phyloP scores from a whole-genome alignment of 2,329 filamentous ascomycete genomes.

The Curvularia lunata region DNA sequence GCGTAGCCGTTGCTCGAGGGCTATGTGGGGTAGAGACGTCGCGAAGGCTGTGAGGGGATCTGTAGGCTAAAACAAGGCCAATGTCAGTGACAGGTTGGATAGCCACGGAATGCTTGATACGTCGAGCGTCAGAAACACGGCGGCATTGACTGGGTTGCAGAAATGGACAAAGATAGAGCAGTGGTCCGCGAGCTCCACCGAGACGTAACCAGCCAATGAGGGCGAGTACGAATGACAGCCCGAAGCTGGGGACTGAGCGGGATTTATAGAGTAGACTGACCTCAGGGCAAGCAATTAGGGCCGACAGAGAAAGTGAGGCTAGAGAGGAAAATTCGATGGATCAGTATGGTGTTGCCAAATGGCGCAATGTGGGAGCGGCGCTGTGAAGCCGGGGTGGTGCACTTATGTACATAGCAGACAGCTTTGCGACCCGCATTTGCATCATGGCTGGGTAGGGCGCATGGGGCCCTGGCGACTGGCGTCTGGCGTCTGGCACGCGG shows the following conservation, averaged over 20 bases:
- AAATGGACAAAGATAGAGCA: constrained; percentile 18
- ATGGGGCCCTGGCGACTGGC: constrained; percentile 26
- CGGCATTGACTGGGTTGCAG: constrained; percentile 16
- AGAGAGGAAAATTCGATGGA: constrained; percentile 1
- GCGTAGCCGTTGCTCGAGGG: constrained; percentile 20
- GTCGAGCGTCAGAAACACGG: constrained; percentile 35
- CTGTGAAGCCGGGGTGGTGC: constrained; percentile 26
- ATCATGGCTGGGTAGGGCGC: constrained; percentile 31
- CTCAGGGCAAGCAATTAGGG: constrained; percentile 18
- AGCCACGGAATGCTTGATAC: constrained; percentile 28
- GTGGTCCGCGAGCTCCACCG: constrained; percentile 26
- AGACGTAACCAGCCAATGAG: constrained; percentile 22
- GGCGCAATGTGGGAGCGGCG: constrained; percentile 24
- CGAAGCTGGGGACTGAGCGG: constrained; percentile 29
- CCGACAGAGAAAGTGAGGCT: constrained; percentile 8
- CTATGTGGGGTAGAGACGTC: constrained; percentile 22
- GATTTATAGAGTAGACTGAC: constrained; percentile 21
- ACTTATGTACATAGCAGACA: constrained; percentile 39
- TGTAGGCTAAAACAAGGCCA: constrained; percentile 19
- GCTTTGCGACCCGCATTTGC: constrained; percentile 40
- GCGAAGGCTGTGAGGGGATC: constrained; percentile 18
- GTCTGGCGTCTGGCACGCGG: constrained; percentile 29
- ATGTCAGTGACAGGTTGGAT: constrained; percentile 31
- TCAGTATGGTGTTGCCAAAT: constrained; percentile 20
- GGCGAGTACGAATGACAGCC: constrained; percentile 22